Evolutionary conservation across 768 basidiomycete species (phyloP), one percentile per base, ranked within the genome.

Genomic region (Russula compacta): DNA sequence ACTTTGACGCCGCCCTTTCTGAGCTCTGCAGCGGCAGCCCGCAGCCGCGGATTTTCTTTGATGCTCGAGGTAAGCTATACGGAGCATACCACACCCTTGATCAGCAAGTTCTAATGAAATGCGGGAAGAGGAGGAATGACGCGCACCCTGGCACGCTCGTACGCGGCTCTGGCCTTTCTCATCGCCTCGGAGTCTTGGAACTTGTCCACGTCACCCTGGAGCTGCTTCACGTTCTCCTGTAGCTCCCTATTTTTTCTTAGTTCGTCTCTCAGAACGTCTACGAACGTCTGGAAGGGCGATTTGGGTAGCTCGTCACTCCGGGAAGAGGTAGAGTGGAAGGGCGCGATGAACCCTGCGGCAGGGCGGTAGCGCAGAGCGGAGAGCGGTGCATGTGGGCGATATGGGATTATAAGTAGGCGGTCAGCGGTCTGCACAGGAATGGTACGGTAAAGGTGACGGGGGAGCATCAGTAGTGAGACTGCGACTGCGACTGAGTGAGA

Each of bases 201-300:
- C 75, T 97, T 97, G 76, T 92, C 91, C 40, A 97, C 95, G 73
- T 98, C 94, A 64, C 97, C 97, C 75, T 95, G 92, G 17, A 99
- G 80, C 75, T 97, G 92, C 77, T 94, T 95, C 51, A 98, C 88
- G 74, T 95, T 95, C 38, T 98, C 95, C 76, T 95, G 92, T 53
- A 97, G 79, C 72, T 95, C 95, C 65, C 93, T 77, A 71, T 92
- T 95, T 79, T 98, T 98, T 71, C 83, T 80, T 48, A 99, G 75
- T 75, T 99, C 97, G 56, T 97, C 94, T 67, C 82, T 84, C 48
- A 99, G 77, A 19, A 95, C 93, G 38, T 98, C 90, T 8, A 98
- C 93, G 66, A 99, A 99, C 2, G 93, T 93, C 73, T 91, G 87
- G 70, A 97, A 98, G 0, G 97, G 97, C 4, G 93, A 97, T 71